A percentile compares a stretch with the other conserved stretches of the same genome.
Evolutionary conservation across 345 rosid genomes (phyloP).

Genomic region (Abelmoschus esculentus): DNA sequence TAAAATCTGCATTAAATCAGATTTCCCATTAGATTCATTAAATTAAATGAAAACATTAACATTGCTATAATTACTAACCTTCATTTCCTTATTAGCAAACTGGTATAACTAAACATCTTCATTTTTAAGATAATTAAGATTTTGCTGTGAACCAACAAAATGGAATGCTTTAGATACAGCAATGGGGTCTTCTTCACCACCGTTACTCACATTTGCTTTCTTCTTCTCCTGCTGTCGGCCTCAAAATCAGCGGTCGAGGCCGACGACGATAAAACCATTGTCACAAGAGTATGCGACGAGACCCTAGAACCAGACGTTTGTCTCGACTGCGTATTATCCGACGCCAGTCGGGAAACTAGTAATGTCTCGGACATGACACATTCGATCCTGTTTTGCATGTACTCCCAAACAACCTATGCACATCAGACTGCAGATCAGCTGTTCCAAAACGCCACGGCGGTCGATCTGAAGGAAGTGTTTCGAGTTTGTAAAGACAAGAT

Average conservation of each 20-base stretch:
- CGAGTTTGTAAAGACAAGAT: slow-evolving; percentile 1
- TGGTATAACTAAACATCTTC: not conserved
- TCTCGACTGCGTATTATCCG: not conserved
- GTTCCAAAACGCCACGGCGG: not conserved
- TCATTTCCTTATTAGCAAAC: not conserved
- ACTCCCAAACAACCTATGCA: slow-evolving; percentile 6
- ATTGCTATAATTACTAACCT: not conserved
- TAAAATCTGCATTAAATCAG: not conserved
- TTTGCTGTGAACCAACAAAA: not conserved
- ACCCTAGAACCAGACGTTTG: slow-evolving; percentile 14
- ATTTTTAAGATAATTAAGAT: not conserved
- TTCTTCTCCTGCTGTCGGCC: not conserved
- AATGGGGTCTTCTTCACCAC: not conserved
- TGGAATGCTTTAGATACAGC: not conserved
- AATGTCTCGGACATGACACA: slow-evolving; percentile 5
- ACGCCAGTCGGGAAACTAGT: not conserved
- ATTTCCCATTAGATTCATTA: not conserved
- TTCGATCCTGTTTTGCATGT: slow-evolving; percentile 14
- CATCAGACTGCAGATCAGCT: slow-evolving; percentile 11
- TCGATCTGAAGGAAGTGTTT: not conserved
- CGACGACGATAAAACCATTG: not conserved
- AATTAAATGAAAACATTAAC: not conserved
- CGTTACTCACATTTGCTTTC: not conserved
- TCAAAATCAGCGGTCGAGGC: not conserved
- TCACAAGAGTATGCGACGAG: slow-evolving; percentile 11